Evolutionary conservation across 257 asterid genomes (phyloP), one percentile per base, ranked within the genome.

Genomic region (Ehretia macrophylla): DNA sequence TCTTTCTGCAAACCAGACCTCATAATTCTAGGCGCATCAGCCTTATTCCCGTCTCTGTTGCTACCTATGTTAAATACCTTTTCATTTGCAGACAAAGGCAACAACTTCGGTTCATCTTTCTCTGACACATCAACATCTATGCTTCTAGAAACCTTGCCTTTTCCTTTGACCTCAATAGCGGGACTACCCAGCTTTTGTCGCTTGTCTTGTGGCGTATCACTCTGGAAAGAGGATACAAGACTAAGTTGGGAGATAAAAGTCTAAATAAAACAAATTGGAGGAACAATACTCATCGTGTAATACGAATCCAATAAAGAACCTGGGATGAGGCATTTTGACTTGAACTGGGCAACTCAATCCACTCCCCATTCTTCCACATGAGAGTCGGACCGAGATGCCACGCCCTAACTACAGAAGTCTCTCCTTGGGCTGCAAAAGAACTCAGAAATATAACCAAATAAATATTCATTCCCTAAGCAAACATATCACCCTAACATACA

Each of bases 381-480:
- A 85, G 74, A 51, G 87, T 80, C 55, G 99, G 96, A 45, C 99
- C 82, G 49, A 93, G 85, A 74, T 90, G 88, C 88, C 95, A 85
- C 27, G 69, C 78, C 75, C 81, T 83, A 51, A 87, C 94, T 63
- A 32, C 51, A 59, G 78, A 68, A 14, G 72, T 80, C 75, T 83
- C 92, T 37, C 77, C 94, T 59, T 77, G 81, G 58, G 67, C 97
- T 93, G 75, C 68, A 68, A 32, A 67, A 17, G 52, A 53, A 64
- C 68, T 16, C 56, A 66, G 73, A 63, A 12, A 21, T n/a, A 50
- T 17, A 17, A 51, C 17, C 13, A 51, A 51, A 51, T 17, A 52
- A 44, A 48, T 47, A 42, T 49, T 61, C 11, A 48, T 49, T 21
- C 57, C 49, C 54, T 27, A 23, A 53, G 44, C 11, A 14, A 57